Percentiles rank a stretch among this genome's conserved stretches.
These are phyloP conservation scores for Phialocephala sp. DNA, from an alignment of 2,329 filamentous ascomycete species.

Conservation along the genomic window DNA sequence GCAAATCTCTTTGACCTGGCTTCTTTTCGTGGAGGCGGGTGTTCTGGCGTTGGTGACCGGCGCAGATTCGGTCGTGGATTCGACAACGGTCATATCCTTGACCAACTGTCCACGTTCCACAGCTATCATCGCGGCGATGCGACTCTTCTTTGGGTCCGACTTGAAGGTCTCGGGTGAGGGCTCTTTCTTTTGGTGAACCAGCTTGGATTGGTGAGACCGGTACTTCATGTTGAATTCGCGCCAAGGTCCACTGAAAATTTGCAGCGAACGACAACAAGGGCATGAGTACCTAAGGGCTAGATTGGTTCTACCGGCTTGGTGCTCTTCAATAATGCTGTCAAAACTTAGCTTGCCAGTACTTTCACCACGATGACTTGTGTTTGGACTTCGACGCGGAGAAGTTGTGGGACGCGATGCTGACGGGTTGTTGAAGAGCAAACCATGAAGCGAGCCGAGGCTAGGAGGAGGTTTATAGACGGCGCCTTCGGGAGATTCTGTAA, in stretches of 20 bases:
- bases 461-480: not conserved
- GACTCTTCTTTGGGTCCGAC: not conserved
- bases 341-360: not conserved
- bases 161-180: not conserved
- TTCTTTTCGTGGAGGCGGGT: not conserved
- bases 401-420: not conserved
- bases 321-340: not conserved
- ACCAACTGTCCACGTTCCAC: not conserved
- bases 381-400: not conserved
- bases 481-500: not conserved
- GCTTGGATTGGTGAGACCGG: too few species aligned
- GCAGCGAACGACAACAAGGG: not conserved
- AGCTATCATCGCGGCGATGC: not conserved
- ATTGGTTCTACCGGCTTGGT: constrained; percentile 1
- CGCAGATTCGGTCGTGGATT: not conserved
- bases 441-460: not conserved
- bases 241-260: too few species aligned
- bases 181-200: too few species aligned
- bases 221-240: too few species aligned
- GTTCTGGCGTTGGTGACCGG: not conserved
- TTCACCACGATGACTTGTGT: not conserved
- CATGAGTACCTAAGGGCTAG: not conserved
- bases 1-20: not conserved
- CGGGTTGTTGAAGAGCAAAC: not conserved
- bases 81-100: not conserved